phyloP scores from a whole-genome alignment of 495 filamentous ascomycete species.

The Aspergillus sparsus region DNA sequence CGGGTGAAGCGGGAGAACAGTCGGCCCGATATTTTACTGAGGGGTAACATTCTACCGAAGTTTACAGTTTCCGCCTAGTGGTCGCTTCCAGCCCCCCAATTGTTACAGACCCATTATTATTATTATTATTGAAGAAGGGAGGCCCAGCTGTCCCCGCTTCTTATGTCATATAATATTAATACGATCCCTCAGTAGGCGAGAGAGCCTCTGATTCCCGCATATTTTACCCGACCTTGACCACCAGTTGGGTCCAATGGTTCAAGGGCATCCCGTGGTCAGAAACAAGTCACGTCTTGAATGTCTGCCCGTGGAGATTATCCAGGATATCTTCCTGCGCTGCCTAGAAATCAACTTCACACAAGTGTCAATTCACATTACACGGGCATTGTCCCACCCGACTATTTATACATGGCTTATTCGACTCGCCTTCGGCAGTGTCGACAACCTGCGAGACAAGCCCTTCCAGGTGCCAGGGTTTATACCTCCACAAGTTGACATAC shows the following conservation, averaged over 20 bases:
- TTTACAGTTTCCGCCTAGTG: too few relatives aligned
- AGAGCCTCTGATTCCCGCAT: too few relatives aligned
- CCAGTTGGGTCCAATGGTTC: conserved; percentile 24
- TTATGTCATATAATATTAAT: too few relatives aligned
- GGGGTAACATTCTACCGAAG: too few relatives aligned
- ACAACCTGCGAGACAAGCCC: conserved; percentile 29
- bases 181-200: too few relatives aligned
- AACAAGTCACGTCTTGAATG: conserved; percentile 45
- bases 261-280: conserved; percentile 6
- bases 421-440: conserved; percentile 42
- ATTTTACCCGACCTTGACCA: conserved; percentile 2
- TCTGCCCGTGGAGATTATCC: conserved; percentile 54
- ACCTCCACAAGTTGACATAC: conserved; percentile 38
- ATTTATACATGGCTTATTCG: conserved; percentile 50
- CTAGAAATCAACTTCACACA: conserved; percentile 54
- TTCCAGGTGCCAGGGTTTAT: conserved; percentile 45
- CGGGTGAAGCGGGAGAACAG: too few relatives aligned
- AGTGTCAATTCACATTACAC: conserved; percentile 39
- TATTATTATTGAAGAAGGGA: too few relatives aligned
- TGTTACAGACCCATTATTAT: too few relatives aligned
- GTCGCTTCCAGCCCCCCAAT: too few relatives aligned
- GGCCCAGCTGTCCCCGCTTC: too few relatives aligned
- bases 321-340: conserved; percentile 52
- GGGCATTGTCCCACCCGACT: conserved; percentile 36
- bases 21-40: too few relatives aligned